Evolutionary conservation across 2,329 filamentous ascomycete species (phyloP).

Genomic region (Sporothrix inflata): DNA sequence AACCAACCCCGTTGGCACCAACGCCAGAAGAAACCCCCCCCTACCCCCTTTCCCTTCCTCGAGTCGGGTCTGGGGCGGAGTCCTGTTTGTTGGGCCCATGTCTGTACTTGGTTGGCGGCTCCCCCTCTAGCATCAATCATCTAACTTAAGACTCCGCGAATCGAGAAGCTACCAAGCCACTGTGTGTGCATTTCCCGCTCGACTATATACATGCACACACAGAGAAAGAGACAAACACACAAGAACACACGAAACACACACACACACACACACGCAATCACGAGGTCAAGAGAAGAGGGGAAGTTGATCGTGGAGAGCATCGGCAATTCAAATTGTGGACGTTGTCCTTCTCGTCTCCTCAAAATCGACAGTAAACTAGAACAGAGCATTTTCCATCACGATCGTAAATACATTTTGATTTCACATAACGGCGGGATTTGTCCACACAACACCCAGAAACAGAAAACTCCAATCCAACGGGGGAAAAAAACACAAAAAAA

Average conservation of each 20-base stretch:
- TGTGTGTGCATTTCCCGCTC: background rate
- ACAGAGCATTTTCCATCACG: background rate
- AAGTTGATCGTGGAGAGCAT: background rate
- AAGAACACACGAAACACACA: too few relatives aligned
- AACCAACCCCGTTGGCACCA: too few relatives aligned
- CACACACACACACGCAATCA: background rate
- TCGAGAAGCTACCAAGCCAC: too few relatives aligned
- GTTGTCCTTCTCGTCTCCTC: background rate
- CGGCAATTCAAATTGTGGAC: background rate
- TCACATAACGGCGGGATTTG: background rate
- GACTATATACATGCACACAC: background rate
- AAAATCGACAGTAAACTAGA: background rate
- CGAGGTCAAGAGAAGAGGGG: background rate
- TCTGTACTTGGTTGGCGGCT: background rate
- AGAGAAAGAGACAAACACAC: too few relatives aligned
- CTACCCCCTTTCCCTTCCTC: too few relatives aligned
- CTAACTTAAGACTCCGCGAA: too few relatives aligned
- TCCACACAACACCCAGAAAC: background rate
- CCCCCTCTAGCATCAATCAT: background rate
- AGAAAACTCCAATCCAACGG: background rate
- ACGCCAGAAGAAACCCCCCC: too few relatives aligned
- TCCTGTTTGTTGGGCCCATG: background rate
- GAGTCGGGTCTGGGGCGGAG: background rate
- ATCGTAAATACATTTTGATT: conserved; percentile 14
- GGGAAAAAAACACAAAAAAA: too few relatives aligned